A percentile compares a stretch with the other conserved stretches of the same genome.
These are phyloP conservation scores for Tritrichomonas musculus DNA, from an alignment of 208 protist species.

Conservation along the genomic window DNA sequence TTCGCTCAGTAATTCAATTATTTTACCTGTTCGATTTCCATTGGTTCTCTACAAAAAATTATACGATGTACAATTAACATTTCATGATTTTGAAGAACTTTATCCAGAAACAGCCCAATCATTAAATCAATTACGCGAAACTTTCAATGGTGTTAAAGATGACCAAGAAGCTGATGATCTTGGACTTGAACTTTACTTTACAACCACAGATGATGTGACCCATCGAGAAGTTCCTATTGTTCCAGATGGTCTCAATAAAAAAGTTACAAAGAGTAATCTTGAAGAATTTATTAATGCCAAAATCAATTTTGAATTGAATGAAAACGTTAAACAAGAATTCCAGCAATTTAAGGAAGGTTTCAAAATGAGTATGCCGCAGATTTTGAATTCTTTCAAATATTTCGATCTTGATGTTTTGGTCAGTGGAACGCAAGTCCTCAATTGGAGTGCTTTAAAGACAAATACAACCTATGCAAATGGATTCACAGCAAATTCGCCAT, in stretches of 20 bases:
- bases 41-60: constrained; percentile 23
- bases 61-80: background rate
- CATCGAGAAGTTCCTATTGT: background rate
- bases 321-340: background rate
- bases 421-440: background rate
- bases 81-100: background rate
- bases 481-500: background rate
- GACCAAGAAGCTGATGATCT: background rate
- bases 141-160: background rate
- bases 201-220: background rate
- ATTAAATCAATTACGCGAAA: background rate
- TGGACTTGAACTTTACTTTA: background rate
- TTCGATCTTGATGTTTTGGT: background rate
- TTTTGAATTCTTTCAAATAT: background rate
- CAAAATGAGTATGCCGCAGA: no score
- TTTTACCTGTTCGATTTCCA: background rate
- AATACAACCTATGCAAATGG: background rate
- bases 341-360: background rate
- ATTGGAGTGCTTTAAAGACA: background rate
- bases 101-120: background rate
- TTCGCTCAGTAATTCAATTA: background rate
- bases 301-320: background rate
- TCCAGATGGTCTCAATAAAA: background rate
- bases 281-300: background rate
- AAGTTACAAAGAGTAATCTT: background rate